These are phyloP conservation scores for Cyberlindnera maclurae DNA, from an alignment of 805 yeast species.

Conservation along the genomic window DNA sequence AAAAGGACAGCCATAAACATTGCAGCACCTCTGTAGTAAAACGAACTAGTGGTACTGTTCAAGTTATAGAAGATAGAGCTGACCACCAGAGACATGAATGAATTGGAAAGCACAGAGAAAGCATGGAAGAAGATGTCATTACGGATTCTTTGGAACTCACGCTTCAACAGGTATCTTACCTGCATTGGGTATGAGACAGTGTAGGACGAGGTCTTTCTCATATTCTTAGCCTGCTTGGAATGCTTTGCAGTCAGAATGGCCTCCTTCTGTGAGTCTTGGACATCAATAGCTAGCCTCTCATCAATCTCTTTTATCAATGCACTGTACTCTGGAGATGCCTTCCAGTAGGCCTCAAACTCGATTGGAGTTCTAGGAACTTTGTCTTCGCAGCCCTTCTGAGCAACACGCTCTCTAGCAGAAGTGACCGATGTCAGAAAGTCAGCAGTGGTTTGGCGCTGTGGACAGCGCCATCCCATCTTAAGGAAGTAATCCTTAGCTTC, in stretches of 20 bases:
- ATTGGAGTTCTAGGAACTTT: slow-evolving; percentile 45
- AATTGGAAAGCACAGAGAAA: slow-evolving; percentile 36
- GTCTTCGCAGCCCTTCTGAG: slow-evolving; percentile 35
- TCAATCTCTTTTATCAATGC: slow-evolving; percentile 5
- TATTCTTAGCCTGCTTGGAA: slow-evolving; percentile 44
- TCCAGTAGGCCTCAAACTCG: slow-evolving; percentile 49
- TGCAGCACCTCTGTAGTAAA: slow-evolving; percentile 53
- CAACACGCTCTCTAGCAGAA: slow-evolving; percentile 43
- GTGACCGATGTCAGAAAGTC: slow-evolving; percentile 53
- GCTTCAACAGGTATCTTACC: slow-evolving; percentile 35
- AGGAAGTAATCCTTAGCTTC: slow-evolving; percentile 42
- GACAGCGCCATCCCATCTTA: slow-evolving; percentile 50
- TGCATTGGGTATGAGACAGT: slow-evolving; percentile 47
- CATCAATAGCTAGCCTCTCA: background rate
- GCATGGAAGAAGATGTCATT: slow-evolving; percentile 43
- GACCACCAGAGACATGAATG: slow-evolving; percentile 46
- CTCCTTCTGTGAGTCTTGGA: background rate
- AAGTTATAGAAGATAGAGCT: slow-evolving; percentile 55
- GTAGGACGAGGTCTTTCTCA: slow-evolving; percentile 42
- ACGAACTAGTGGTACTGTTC: slow-evolving; percentile 34
- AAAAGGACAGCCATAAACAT: slow-evolving; percentile 62
- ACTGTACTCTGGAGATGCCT: slow-evolving; percentile 34
- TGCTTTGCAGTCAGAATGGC: slow-evolving; percentile 35
- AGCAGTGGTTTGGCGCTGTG: slow-evolving; percentile 52
- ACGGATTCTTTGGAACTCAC: slow-evolving; percentile 42